Evolutionary conservation across 1,284 basidiomycete species (phyloP).

Genomic region (Ustilago bromivora): DNA sequence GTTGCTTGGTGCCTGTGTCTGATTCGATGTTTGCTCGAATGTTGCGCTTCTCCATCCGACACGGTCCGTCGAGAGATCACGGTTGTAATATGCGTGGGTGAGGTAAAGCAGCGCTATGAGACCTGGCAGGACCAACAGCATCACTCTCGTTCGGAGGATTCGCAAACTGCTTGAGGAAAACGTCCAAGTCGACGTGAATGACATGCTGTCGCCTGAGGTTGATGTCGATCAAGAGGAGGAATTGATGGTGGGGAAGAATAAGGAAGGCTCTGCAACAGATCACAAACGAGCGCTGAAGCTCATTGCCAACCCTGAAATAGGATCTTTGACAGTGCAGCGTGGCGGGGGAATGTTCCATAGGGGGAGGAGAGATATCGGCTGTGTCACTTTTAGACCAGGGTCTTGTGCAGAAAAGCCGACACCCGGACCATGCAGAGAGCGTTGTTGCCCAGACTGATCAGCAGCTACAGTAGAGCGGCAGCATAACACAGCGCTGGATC

Average conservation of each 20-base stretch:
- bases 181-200: not conserved
- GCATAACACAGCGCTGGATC: not conserved
- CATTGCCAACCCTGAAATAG: not conserved
- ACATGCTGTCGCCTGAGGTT: not conserved
- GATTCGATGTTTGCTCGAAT: not conserved
- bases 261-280: not conserved
- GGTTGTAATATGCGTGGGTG: conserved; percentile 8
- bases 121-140: conserved; percentile 21
- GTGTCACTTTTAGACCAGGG: not conserved
- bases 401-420: not conserved
- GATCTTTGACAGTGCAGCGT: not conserved
- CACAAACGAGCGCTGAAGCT: too few relatives aligned
- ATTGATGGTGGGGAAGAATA: not conserved
- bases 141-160: conserved; percentile 13
- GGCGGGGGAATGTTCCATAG: not conserved
- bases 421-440: not conserved
- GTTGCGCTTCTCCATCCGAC: not conserved
- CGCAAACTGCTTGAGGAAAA: conserved; percentile 2
- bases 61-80: conserved; percentile 6
- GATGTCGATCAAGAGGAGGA: not conserved
- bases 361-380: not conserved
- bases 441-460: not conserved
- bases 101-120: conserved; percentile 24
- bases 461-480: not conserved
- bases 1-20: not conserved